Conservation (phyloP, 2,329 filamentous ascomycete species). For the Colletotrichum eremochloae region DNA sequence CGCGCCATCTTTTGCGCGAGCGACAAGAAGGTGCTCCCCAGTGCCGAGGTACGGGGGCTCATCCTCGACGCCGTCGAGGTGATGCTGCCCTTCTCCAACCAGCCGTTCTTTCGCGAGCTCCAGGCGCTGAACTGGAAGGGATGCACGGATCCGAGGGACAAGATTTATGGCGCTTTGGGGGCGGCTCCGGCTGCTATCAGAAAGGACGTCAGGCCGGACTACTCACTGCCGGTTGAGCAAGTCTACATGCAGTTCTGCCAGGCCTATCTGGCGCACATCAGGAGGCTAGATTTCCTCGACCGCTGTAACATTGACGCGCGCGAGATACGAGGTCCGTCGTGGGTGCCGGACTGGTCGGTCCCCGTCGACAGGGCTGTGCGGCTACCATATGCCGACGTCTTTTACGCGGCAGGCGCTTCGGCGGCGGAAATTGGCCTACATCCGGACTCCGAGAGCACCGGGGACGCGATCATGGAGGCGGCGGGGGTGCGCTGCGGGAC, state of each 20-base stretch:
- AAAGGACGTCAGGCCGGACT: not conserved
- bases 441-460: not conserved
- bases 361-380: not conserved
- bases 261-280: not conserved
- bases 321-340: not conserved
- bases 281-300: slow-evolving; percentile 4
- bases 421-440: not conserved
- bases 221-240: not conserved
- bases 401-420: slow-evolving; percentile 5
- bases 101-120: slow-evolving; percentile 6
- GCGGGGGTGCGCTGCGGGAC: not conserved
- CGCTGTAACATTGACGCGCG: slow-evolving; percentile 8
- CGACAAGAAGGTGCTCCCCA: slow-evolving; percentile 9
- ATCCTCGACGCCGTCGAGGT: slow-evolving; percentile 10
- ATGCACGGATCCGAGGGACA: not conserved
- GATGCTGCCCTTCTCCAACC: slow-evolving; percentile 12
- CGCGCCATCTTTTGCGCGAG: slow-evolving; percentile 7
- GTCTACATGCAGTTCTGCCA: slow-evolving; percentile 4
- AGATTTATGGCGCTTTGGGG: slow-evolving; percentile 4
- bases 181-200: not conserved
- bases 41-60: not conserved
- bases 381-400: slow-evolving; percentile 6
- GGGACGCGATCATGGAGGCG: not conserved
- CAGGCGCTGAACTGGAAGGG: slow-evolving; percentile 14
- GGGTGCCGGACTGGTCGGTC: slow-evolving; percentile 17